Evolutionary conservation across 2,329 filamentous ascomycete species (phyloP).

Genomic region (Mariannaea sp.): DNA sequence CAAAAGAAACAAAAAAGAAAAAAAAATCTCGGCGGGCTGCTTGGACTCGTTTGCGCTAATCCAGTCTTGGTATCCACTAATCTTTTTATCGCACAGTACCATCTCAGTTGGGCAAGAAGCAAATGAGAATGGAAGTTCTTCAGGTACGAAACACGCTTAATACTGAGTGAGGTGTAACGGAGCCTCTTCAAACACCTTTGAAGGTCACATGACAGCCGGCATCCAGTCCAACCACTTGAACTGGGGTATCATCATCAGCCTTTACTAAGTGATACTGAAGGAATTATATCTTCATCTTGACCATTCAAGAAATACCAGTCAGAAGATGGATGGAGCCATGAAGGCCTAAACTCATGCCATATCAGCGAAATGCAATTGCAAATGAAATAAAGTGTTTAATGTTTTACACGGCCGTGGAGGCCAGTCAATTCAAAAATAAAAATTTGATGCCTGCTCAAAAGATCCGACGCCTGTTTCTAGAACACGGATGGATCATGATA

Average conservation of each 20-base stretch:
- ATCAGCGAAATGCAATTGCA: neutral
- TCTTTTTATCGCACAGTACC: neutral
- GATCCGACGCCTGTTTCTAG: neutral
- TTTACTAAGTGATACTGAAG: too few relatives aligned
- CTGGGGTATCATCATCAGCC: too few relatives aligned
- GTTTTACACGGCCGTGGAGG: conserved; percentile 1
- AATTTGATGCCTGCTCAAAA: neutral
- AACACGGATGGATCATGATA: neutral
- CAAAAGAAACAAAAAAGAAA: neutral
- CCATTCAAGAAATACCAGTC: neutral
- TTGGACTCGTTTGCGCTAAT: neutral
- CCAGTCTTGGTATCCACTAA: neutral
- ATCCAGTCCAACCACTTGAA: too few relatives aligned
- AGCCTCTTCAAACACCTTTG: too few relatives aligned
- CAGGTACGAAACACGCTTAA: too few relatives aligned
- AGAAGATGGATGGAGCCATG: neutral
- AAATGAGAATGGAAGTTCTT: too few relatives aligned
- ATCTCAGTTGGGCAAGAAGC: neutral
- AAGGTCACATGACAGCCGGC: too few relatives aligned
- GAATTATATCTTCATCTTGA: neutral
- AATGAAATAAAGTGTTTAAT: neutral
- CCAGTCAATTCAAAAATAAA: conserved; percentile 9
- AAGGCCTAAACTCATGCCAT: too few relatives aligned
- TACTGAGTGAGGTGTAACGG: too few relatives aligned
- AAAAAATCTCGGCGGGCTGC: neutral